Evolutionary conservation across 2,329 filamentous ascomycete genomes (phyloP).

Genomic region (Metarhizium brunneum): DNA sequence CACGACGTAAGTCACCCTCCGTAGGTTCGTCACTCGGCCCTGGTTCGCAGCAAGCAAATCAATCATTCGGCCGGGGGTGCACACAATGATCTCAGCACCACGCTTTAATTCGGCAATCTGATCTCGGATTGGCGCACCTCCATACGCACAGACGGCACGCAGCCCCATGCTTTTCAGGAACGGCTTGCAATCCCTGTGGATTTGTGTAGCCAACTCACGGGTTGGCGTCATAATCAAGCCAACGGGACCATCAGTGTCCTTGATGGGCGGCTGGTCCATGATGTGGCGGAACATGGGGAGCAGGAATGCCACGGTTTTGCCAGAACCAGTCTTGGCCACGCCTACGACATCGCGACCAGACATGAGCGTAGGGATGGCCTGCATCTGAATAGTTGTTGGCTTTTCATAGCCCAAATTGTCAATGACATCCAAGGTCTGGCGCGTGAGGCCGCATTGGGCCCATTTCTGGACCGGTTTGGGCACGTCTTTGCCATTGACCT

Average conservation of each 20-base stretch:
- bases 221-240: slow-evolving; percentile 89
- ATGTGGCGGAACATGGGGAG: slow-evolving; percentile 98
- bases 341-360: slow-evolving; percentile 92
- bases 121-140: slow-evolving; percentile 91
- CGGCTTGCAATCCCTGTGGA: slow-evolving; percentile 88
- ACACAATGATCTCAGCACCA: slow-evolving; percentile 89
- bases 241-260: slow-evolving; percentile 78
- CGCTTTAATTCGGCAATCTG: slow-evolving; percentile 95
- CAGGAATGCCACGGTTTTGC: slow-evolving; percentile 92
- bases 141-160: slow-evolving; percentile 85
- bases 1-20: slow-evolving; percentile 84
- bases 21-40: slow-evolving; percentile 86
- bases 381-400: slow-evolving; percentile 89
- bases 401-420: slow-evolving; percentile 73
- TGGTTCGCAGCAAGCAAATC: slow-evolving; percentile 89
- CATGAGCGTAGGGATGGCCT: slow-evolving; percentile 92
- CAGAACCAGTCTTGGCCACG: slow-evolving; percentile 94
- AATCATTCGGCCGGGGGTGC: slow-evolving; percentile 90
- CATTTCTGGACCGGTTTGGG: slow-evolving; percentile 94
- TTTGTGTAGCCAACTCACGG: slow-evolving; percentile 86
- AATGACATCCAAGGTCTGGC: slow-evolving; percentile 80
- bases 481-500: slow-evolving; percentile 77
- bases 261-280: slow-evolving; percentile 79
- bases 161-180: slow-evolving; percentile 82
- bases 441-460: slow-evolving; percentile 87